phyloP scores from a whole-genome alignment of 2,329 filamentous ascomycete species.

The Calonectria hawksworthii region DNA sequence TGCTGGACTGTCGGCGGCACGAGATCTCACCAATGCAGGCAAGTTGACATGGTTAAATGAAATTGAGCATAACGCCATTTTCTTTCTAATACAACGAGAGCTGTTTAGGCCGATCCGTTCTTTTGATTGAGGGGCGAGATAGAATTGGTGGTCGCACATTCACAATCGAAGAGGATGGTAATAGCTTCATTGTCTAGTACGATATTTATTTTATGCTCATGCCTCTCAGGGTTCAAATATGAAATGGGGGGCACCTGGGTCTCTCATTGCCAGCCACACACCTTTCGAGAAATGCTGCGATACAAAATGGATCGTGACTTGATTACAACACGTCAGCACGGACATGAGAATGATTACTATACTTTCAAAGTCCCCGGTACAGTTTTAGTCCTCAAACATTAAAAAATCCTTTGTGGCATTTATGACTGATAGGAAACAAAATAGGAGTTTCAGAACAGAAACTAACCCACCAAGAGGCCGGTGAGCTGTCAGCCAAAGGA shows the following conservation, averaged over 20 bases:
- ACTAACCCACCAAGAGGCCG: conserved; percentile 15
- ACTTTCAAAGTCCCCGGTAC: neutral
- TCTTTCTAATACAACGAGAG: too few species aligned
- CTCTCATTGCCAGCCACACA: neutral
- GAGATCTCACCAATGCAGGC: conserved; percentile 10
- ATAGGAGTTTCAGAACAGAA: too few species aligned
- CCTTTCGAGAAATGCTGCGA: neutral
- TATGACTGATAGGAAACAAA: too few species aligned
- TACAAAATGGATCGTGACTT: neutral
- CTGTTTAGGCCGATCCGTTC: neutral
- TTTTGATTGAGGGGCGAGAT: conserved; percentile 23
- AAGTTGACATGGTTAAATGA: too few species aligned
- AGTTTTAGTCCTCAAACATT: neutral
- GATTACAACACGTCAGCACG: neutral
- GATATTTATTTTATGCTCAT: neutral
- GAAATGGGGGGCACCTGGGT: conserved; percentile 29
- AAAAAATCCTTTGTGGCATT: neutral
- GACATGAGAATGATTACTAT: neutral
- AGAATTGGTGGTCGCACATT: conserved; percentile 24
- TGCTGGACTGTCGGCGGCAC: neutral
- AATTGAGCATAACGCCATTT: too few species aligned
- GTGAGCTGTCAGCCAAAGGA: conserved; percentile 6
- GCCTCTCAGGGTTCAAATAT: neutral
- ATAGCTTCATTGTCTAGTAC: neutral
- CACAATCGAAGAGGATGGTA: conserved; percentile 16